Evolutionary conservation across 2,329 filamentous ascomycete genomes (phyloP).

Genomic region (Fusarium xylarioides): DNA sequence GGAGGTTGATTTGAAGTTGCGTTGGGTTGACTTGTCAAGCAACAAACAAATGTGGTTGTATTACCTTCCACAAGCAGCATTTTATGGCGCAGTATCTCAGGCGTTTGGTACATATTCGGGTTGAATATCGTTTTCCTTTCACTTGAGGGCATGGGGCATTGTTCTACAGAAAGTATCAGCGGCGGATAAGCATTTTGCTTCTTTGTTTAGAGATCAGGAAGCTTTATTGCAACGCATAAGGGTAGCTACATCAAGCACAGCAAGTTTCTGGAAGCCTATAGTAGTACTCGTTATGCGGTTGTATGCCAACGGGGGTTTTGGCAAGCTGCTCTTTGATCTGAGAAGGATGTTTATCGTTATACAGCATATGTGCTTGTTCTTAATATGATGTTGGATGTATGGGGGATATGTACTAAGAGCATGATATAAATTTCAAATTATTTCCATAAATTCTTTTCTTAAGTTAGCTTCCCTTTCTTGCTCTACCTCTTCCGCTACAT

Average conservation of each 20-base stretch:
- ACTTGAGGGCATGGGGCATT: conserved; percentile 8
- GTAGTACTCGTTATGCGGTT: background rate
- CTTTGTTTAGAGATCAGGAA: background rate
- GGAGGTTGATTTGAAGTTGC: background rate
- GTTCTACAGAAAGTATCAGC: background rate
- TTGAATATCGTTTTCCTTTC: conserved; percentile 16
- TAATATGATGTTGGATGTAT: background rate
- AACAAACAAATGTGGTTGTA: background rate
- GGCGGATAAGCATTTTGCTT: background rate
- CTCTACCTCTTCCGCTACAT: background rate
- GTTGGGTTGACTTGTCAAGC: background rate
- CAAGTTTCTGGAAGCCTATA: background rate
- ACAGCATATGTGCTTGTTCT: conserved; percentile 17
- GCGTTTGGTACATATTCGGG: conserved; percentile 25
- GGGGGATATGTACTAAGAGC: background rate
- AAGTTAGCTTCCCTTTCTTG: too few relatives aligned
- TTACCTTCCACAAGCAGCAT: background rate
- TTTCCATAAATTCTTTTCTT: too few relatives aligned
- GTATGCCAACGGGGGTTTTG: background rate
- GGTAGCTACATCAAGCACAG: background rate
- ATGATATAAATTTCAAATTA: background rate
- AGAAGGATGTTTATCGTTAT: conserved; percentile 4
- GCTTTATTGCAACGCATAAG: background rate
- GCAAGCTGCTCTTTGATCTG: conserved; percentile 1
- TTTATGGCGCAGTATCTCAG: conserved; percentile 17